Evolutionary conservation across 2,329 filamentous ascomycete species (phyloP).

Genomic region (Fragosphaeria purpurea): DNA sequence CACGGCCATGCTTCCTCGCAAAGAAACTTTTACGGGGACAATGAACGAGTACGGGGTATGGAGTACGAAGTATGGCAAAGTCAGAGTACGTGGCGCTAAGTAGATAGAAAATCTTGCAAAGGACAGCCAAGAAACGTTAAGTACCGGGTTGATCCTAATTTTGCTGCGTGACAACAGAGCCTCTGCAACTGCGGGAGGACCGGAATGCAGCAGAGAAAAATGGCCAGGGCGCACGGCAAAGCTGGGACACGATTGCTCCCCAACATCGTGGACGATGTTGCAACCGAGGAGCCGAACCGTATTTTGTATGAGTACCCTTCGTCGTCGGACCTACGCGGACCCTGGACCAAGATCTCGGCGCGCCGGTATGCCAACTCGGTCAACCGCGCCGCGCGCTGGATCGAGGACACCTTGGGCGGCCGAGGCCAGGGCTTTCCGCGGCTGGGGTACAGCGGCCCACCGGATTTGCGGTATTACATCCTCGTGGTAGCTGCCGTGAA

Average conservation of each 20-base stretch:
- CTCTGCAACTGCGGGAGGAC: too few species aligned
- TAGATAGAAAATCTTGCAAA: too few species aligned
- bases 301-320: conserved; percentile 6
- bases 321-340: conserved; percentile 2
- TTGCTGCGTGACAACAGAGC: too few species aligned
- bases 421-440: conserved; percentile 21
- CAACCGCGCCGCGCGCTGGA: conserved; percentile 7
- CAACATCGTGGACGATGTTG: conserved; percentile 2
- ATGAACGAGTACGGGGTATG: too few species aligned
- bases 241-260: conserved; percentile 1
- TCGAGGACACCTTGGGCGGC: neutral
- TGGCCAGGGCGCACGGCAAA: neutral
- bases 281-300: neutral
- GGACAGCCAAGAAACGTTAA: too few species aligned
- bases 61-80: too few species aligned
- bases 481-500: conserved; percentile 20
- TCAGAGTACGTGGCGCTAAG: too few species aligned
- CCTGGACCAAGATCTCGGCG: conserved; percentile 5
- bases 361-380: conserved; percentile 11
- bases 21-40: too few species aligned
- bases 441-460: conserved; percentile 35
- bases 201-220: too few species aligned
- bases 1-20: neutral
- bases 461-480: conserved; percentile 19
- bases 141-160: too few species aligned